A percentile compares a stretch with the other conserved stretches of the same genome.
phyloP scores from a whole-genome alignment of 441 rosid genomes.

The Syzygium malaccense region DNA sequence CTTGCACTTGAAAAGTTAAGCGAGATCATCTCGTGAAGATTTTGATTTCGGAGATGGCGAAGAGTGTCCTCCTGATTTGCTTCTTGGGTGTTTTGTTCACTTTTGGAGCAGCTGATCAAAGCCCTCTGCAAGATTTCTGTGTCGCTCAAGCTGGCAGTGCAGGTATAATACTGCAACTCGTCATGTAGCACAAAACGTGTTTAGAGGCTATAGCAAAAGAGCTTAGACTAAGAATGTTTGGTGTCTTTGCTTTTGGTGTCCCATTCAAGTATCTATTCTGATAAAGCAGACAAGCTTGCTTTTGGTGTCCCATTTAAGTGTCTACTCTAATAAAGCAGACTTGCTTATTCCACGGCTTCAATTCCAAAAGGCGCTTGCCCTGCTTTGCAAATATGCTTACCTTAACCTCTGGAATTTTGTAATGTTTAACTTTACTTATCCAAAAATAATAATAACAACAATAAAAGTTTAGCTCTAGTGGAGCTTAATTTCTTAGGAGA shows the following conservation, averaged over 20 bases:
- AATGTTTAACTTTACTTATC: background rate
- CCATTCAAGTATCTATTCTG: background rate
- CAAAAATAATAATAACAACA: background rate
- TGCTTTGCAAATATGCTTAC: background rate
- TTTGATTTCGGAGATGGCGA: slow-evolving; percentile 3
- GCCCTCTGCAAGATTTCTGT: background rate
- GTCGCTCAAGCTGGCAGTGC: background rate
- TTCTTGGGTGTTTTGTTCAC: background rate
- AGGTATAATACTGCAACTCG: background rate
- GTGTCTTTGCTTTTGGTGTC: background rate
- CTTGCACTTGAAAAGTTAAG: background rate
- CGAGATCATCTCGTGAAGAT: background rate
- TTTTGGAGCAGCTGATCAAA: slow-evolving; percentile 3
- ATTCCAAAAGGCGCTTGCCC: background rate
- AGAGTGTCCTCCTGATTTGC: background rate
- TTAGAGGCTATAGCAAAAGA: background rate
- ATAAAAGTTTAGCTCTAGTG: background rate
- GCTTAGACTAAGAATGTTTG: background rate
- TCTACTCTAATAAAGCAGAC: too few species aligned
- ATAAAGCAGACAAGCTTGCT: background rate
- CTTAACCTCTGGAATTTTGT: background rate
- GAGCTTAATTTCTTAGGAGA: background rate
- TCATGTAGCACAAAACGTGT: background rate
- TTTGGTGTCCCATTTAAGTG: too few species aligned
- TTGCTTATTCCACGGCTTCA: background rate